Evolutionary conservation across 2,329 filamentous ascomycete genomes (phyloP).

Genomic region (Trichoderma semiorbis): DNA sequence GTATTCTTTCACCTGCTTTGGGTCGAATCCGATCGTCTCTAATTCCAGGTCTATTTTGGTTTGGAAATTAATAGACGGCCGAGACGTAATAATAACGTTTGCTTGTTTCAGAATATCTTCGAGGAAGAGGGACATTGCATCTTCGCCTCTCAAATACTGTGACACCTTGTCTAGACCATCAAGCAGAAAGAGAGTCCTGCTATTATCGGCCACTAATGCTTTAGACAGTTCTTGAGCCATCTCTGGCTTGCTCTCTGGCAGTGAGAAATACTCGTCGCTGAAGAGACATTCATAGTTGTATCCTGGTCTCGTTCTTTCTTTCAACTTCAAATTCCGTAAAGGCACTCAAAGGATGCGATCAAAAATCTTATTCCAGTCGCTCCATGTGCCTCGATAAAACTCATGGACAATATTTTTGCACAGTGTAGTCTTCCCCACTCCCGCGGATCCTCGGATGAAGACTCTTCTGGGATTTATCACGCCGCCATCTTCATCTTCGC

Average conservation of each 20-base stretch:
- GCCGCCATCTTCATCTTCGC: conserved; percentile 20
- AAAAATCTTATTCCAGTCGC: conserved; percentile 24
- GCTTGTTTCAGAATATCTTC: conserved; percentile 30
- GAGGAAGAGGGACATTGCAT: conserved; percentile 26
- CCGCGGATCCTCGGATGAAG: conserved; percentile 33
- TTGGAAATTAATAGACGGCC: conserved; percentile 25
- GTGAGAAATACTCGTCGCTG: conserved; percentile 28
- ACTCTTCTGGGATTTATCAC: conserved; percentile 29
- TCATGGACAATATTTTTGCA: conserved; percentile 39
- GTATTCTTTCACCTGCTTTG: conserved; percentile 34
- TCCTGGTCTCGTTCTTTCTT: conserved; percentile 15
- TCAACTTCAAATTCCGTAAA: conserved; percentile 31
- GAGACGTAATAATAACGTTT: conserved; percentile 40
- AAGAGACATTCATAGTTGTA: conserved; percentile 29
- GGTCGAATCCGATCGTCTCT: conserved; percentile 39
- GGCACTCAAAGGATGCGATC: conserved; percentile 40
- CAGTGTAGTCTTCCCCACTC: conserved; percentile 37
- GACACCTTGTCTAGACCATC: conserved; percentile 44
- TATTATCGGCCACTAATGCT: not conserved
- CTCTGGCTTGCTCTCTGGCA: not conserved
- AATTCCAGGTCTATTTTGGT: conserved; percentile 32
- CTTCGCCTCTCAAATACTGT: conserved; percentile 16
- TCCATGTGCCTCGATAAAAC: conserved; percentile 25
- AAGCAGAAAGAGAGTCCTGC: conserved; percentile 38
- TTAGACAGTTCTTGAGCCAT: conserved; percentile 22